Conservation (phyloP, 257 asterid genomes). For the Pogostemon cablin region DNA sequence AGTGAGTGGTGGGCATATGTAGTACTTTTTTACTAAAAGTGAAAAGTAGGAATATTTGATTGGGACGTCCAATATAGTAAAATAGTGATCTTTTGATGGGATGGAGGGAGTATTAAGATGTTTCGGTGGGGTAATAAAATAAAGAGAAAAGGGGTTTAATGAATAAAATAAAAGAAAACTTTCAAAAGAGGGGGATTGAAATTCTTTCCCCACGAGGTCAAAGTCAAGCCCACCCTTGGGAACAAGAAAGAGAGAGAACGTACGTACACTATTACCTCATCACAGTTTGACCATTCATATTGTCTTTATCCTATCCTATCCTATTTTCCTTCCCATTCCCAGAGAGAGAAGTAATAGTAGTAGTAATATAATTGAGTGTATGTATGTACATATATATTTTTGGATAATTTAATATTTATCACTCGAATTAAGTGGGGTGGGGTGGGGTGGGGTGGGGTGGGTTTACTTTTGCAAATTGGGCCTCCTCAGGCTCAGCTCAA, state of each 20-base stretch:
- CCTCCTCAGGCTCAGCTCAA: background rate
- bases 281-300: conserved; percentile 36
- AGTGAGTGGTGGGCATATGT: too few species aligned
- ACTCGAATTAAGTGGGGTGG: background rate
- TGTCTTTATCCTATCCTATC: background rate
- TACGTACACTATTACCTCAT: conserved; percentile 21
- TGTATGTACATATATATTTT: background rate
- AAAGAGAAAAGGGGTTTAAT: background rate
- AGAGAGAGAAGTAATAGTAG: background rate
- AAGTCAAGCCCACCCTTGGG: conserved; percentile 57
- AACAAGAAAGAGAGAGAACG: conserved; percentile 36
- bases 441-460: background rate
- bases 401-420: background rate
- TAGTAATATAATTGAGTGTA: background rate
- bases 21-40: too few species aligned
- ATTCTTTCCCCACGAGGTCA: conserved; percentile 30
- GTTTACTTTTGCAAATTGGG: background rate
- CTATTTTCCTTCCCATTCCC: too few species aligned
- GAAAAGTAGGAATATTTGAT: too few species aligned
- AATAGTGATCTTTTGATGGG: too few species aligned
- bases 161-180: conserved; percentile 4
- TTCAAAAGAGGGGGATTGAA: conserved; percentile 29
- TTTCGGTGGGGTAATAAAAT: too few species aligned
- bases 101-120: too few species aligned
- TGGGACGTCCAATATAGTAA: too few species aligned